Base-by-base conservation (phyloP, 1,139 yeast species). In the Pichia sp. region DNA sequence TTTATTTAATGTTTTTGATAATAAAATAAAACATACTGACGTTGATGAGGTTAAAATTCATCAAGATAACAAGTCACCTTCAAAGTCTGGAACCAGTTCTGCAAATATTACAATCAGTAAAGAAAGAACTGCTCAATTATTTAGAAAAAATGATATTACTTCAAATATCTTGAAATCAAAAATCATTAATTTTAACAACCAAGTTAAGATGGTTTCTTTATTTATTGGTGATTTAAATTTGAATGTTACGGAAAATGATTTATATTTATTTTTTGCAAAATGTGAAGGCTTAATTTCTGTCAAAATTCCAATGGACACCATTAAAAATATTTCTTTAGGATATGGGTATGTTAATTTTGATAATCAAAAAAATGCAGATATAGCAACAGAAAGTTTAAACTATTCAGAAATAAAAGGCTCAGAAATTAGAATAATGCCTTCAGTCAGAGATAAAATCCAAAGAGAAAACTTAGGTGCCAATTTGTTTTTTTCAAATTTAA, bases 341-440 rank as follows among this genome's bases (percentile, higher is more conserved):
- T 75, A 77, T 57, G 82, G 79, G 0, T 77, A 76, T 57, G 69
- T 76, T 38, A 77, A 77, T 54, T 75, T 73, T 54, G 47, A 52
- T 26, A 57, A 55, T 2, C 60, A 63, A 32, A 59, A 59, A 24
- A 72, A 69, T 39, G 78, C 77, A 1, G 59, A 62, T 13, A 27
- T 34, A 6, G 80, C 79, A 3, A 63, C 71, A 30, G 74, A 73
- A 26, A 68, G 67, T 13, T 61, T 72, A 37, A 76, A 74, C 53
- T 77, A 74, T 54, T 68, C 71, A 3, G 56, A 56, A 0, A 58
- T 77, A 3, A 54, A 61, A 24, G 68, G 66, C 7, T 65, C 67
- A 30, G 80, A 76, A 48, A 68, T 78, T 38, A 65, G 80, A 54
- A 73, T 77, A 18, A 74, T 76, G 79, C 76, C 75, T 3, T 74